Percentiles rank a stretch among this genome's conserved stretches.
phyloP scores from a whole-genome alignment of 1,139 yeast species.

The Candida pseudoviswanathii region DNA sequence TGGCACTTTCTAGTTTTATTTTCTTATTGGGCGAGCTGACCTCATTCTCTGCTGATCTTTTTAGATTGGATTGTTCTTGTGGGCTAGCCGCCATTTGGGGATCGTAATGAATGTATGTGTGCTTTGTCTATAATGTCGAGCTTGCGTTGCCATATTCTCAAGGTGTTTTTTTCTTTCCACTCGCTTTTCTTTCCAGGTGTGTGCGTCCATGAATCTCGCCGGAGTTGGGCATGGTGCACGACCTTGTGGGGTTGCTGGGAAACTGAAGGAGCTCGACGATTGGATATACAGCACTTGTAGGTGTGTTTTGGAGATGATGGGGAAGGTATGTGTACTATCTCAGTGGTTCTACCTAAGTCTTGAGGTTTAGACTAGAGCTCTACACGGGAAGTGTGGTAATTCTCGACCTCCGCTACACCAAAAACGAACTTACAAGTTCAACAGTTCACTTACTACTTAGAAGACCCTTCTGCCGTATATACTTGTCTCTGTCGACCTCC shows the following conservation, averaged over 20 bases:
- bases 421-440: too few species aligned
- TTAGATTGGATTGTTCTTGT: constrained; percentile 8
- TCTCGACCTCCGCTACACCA: too few species aligned
- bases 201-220: background rate
- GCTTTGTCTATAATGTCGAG: background rate
- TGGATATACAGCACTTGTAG: too few species aligned
- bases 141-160: background rate
- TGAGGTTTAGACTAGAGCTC: too few species aligned
- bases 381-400: too few species aligned
- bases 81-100: constrained; percentile 8
- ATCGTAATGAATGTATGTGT: background rate
- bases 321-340: too few species aligned
- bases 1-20: constrained; percentile 17
- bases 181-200: background rate
- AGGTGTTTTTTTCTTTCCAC: background rate
- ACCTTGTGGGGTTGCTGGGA: background rate
- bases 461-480: too few species aligned
- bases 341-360: too few species aligned
- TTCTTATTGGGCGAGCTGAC: constrained; percentile 14
- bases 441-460: too few species aligned
- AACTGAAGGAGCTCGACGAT: background rate
- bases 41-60: constrained; percentile 12
- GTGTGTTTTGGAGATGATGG: too few species aligned
- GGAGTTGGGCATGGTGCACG: background rate
- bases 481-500: too few species aligned